phyloP scores from a whole-genome alignment of 345 rosid genomes.

The Brassica cretica region DNA sequence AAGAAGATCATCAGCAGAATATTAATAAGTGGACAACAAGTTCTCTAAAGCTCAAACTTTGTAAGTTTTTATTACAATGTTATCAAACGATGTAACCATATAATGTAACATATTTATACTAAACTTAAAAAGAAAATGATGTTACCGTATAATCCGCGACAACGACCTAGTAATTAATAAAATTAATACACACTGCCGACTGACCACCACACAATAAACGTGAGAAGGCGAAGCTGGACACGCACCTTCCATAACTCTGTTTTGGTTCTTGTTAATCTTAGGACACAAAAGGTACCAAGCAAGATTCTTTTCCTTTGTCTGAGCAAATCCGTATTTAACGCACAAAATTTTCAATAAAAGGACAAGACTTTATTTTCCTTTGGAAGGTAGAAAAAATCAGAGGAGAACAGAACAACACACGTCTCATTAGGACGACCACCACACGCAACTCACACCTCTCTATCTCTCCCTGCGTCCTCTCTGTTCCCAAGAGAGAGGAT shows the following conservation, averaged over 20 bases:
- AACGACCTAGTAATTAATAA: no score
- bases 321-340: conserved; percentile 8
- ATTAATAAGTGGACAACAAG: no score
- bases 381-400: not conserved
- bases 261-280: not conserved
- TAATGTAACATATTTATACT: no score
- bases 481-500: not conserved
- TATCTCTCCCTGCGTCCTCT: not conserved
- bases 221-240: conserved; percentile 39
- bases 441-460: conserved; percentile 32
- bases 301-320: conserved; percentile 17
- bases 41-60: no score
- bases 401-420: conserved; percentile 11
- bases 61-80: no score
- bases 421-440: conserved; percentile 23
- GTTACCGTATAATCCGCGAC: no score
- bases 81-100: no score
- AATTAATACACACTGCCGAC: no score
- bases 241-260: conserved; percentile 23
- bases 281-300: conserved; percentile 13
- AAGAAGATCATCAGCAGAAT: no score
- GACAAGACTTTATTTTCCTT: not conserved
- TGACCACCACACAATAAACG: conserved; percentile 29
- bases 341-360: not conserved
- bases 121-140: no score